Evolutionary conservation across 208 protist species (phyloP), one percentile per base, ranked within the genome.

Genomic region (Acanthamoeba triangularis): DNA sequence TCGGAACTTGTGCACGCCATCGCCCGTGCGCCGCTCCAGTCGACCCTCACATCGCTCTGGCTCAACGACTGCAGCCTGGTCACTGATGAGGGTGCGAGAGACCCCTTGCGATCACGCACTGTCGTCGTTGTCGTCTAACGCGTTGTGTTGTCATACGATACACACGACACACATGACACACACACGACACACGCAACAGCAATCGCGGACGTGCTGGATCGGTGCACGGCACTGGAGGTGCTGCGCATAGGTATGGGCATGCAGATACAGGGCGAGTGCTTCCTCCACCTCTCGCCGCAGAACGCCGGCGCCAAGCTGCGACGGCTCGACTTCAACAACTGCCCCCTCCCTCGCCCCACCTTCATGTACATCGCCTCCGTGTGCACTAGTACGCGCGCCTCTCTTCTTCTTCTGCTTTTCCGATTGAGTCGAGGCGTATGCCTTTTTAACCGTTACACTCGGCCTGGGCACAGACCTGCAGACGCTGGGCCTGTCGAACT

Each of bases 221-320:
- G 37, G 6, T 78, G 69, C 69, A 78, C 69, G 13, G 30, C 23
- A 8, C 69, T 78, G 13, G 33, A 44, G 37, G 37, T 47, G 69
- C 37, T 78, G 69, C n/a, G 69, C 23, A 78, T 78, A 8, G 69
- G 69, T 10, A 10, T 78, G 69, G 69, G 30, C 8, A 47, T 78
- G 69, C 37, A 35, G 69, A 78, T 78, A 16, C n/a, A 78, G 69
- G 69, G 69, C n/a, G 69, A 78, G 33, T 78, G 69, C 69, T 78
- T 78, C 6, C 69, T 33, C 37, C 69, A 78, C n/a, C 69, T 78
- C 69, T 37, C 23, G 13, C 16, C 69, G 10, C 33, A 78, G 13
- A 78, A 78, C 30, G 69, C 37, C 30, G 69, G 69, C 5, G n/a
- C 69, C 33, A 35, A 44, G 20, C 30, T 78, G n/a, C 69, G 37